These are phyloP conservation scores for Sporothrix pallida DNA, from an alignment of 2,329 filamentous ascomycete genomes.

Conservation along the genomic window DNA sequence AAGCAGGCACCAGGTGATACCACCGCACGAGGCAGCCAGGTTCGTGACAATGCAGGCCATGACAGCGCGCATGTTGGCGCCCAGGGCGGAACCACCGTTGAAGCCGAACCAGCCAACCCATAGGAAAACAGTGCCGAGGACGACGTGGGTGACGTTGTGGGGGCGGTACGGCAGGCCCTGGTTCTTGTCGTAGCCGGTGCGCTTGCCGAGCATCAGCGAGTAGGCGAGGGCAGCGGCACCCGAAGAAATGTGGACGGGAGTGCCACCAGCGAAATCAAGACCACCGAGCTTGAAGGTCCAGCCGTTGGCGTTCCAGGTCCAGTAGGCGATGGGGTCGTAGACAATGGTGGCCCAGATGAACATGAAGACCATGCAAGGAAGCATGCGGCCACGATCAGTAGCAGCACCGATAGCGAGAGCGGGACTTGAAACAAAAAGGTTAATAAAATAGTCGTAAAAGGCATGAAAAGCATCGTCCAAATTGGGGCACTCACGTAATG, in stretches of 20 bases:
- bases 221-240: conserved; percentile 85
- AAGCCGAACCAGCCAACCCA: conserved; percentile 98
- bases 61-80: conserved; percentile 81
- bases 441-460: not conserved
- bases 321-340: conserved; percentile 92
- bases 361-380: conserved; percentile 89
- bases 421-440: conserved; percentile 22
- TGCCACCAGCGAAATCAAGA: conserved; percentile 87
- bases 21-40: conserved; percentile 80
- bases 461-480: not conserved
- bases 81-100: conserved; percentile 83
- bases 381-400: conserved; percentile 85
- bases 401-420: conserved; percentile 58
- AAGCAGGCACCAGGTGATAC: conserved; percentile 86
- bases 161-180: conserved; percentile 90
- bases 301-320: conserved; percentile 87
- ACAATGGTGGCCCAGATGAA: conserved; percentile 89
- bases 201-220: conserved; percentile 88
- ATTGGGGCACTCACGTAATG: conserved; percentile 71
- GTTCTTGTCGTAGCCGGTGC: conserved; percentile 76
- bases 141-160: conserved; percentile 91
- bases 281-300: conserved; percentile 83
- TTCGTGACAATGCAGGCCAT: conserved; percentile 90
- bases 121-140: conserved; percentile 89
- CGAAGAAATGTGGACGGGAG: conserved; percentile 86